Evolutionary conservation across 306 rosid species (phyloP).

Genomic region (Dryas drummondii): DNA sequence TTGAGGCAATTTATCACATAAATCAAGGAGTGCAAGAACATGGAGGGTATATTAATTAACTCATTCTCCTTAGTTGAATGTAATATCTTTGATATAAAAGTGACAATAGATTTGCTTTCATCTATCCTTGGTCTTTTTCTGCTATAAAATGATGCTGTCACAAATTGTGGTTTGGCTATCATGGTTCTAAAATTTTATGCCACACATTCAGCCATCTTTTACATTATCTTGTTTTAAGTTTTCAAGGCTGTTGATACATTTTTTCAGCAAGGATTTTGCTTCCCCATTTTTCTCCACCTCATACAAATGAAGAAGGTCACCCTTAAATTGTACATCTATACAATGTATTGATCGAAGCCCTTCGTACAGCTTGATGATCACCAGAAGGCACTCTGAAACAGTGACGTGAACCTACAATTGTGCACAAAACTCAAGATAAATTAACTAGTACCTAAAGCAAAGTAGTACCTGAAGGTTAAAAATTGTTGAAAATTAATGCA

Average conservation of each 20-base stretch:
- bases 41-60: neutral
- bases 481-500: too few species aligned
- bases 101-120: too few species aligned
- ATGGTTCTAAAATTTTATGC: neutral
- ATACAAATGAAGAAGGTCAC: constrained; percentile 57
- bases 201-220: constrained; percentile 12
- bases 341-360: constrained; percentile 33
- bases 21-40: neutral
- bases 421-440: neutral
- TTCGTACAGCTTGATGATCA: constrained; percentile 45
- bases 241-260: constrained; percentile 53
- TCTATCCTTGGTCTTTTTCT: too few species aligned
- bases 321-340: constrained; percentile 40
- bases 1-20: neutral
- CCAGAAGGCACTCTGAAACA: constrained; percentile 81
- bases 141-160: too few species aligned
- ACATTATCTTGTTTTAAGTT: constrained; percentile 29
- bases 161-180: neutral
- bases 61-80: neutral
- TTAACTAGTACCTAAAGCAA: neutral
- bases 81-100: neutral
- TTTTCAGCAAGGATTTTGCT: constrained; percentile 63
- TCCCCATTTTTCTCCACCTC: constrained; percentile 77
- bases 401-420: constrained; percentile 73
- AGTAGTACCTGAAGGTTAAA: neutral